Evolutionary conservation across 2,329 filamentous ascomycete species (phyloP).

Genomic region (Aspergillus pseudotamarii): DNA sequence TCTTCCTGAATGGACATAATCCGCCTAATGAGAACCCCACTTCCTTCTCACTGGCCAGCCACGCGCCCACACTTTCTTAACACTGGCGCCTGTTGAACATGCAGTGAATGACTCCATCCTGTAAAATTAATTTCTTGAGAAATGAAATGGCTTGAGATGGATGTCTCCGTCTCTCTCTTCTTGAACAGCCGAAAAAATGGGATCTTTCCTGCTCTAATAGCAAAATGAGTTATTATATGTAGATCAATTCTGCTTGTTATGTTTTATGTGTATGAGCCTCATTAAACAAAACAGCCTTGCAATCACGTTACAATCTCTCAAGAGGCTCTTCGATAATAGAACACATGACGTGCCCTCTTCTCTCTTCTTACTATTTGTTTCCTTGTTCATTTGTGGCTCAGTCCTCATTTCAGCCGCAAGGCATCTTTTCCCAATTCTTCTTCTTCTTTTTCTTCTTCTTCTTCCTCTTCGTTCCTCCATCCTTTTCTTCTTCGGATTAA

Average conservation of each 20-base stretch:
- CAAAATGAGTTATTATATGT: neutral
- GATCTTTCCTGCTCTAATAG: neutral
- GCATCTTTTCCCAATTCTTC: conserved; percentile 7
- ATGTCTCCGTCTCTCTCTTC: neutral
- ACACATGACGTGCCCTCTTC: conserved; percentile 6
- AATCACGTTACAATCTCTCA: neutral
- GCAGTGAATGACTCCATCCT: neutral
- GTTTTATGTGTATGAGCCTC: neutral
- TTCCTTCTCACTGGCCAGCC: conserved; percentile 7
- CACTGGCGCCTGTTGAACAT: neutral
- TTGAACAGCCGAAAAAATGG: neutral
- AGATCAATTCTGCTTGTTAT: neutral
- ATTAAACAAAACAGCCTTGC: neutral
- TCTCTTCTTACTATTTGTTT: conserved; percentile 2
- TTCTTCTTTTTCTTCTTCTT: neutral
- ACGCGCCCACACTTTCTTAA: conserved; percentile 11
- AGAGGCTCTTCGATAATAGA: neutral
- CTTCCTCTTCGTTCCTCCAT: conserved; percentile 6
- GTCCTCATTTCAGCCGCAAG: conserved; percentile 16
- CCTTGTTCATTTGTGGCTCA: conserved; percentile 4
- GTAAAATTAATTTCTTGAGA: neutral
- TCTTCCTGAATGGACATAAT: neutral
- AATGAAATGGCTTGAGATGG: neutral
- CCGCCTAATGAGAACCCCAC: neutral
- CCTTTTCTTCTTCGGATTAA: conserved; percentile 4